Conservation (phyloP, 2,329 filamentous ascomycete genomes). For the Bertia moriformis region DNA sequence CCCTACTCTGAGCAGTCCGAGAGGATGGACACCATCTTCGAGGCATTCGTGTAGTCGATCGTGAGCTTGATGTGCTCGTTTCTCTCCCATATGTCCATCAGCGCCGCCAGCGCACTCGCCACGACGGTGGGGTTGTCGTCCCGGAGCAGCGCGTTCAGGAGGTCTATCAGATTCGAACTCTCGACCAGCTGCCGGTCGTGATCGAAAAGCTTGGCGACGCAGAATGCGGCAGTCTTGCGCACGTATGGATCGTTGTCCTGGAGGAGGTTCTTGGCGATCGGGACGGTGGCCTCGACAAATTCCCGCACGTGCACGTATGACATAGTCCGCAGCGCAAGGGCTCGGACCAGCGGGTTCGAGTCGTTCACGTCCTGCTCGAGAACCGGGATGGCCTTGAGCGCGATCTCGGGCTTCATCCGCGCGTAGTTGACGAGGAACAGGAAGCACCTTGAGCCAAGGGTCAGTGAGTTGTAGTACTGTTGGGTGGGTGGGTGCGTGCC, state of each 20-base stretch:
- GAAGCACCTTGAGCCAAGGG: conserved; percentile 73
- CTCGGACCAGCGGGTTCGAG: conserved; percentile 77
- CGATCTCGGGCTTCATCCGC: conserved; percentile 82
- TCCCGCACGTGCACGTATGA: conserved; percentile 95
- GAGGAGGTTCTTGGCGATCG: conserved; percentile 68
- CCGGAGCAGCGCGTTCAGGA: conserved; percentile 73
- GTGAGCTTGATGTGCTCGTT: conserved; percentile 96
- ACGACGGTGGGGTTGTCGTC: conserved; percentile 98
- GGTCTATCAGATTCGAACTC: conserved; percentile 77
- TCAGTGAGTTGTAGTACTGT: conserved; percentile 12
- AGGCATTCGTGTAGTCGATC: conserved; percentile 93
- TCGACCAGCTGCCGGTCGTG: conserved; percentile 87
- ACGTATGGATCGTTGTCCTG: conserved; percentile 87
- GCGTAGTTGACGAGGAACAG: conserved; percentile 95
- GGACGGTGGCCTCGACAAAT: conserved; percentile 81
- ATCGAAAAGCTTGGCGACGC: conserved; percentile 93
- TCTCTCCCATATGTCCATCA: conserved; percentile 97
- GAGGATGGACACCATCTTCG: conserved; percentile 92
- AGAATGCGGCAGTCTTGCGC: conserved; percentile 90
- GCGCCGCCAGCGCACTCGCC: conserved; percentile 73
- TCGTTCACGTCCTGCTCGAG: conserved; percentile 89
- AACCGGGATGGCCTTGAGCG: conserved; percentile 79
- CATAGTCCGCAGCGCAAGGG: conserved; percentile 83
- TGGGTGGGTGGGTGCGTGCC: neutral
- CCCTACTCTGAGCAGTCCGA: conserved; percentile 93